Base-by-base conservation (phyloP, 352 stramenopile species). In the Phytophthora cryptogea region DNA sequence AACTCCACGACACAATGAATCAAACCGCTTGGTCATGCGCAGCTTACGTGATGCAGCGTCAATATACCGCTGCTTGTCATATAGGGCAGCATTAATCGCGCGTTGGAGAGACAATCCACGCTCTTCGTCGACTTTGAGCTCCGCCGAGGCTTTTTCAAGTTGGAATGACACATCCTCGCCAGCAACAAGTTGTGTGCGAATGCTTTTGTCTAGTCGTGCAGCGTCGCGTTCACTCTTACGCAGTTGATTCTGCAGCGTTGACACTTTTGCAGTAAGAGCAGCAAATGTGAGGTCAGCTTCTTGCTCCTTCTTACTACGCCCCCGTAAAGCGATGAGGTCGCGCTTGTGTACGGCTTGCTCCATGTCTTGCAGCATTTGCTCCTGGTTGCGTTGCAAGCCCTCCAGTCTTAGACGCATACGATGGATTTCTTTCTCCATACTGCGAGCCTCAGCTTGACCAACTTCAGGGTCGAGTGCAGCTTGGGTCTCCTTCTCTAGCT, bases 401-500 rank as follows among this genome's bases (percentile, higher is more conserved):
- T 97, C 93, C n/a, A 98, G 78, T 2, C 90, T 79, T 48, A 98
- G 65, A 17, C 89, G 85, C 96, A 99, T 98, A 46, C 93, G 86
- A 68, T 98, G 90, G 42, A 98, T 98, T 73, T 98, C 95, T 50
- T 96, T 96, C 66, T 98, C 89, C 94, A 99, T 98, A 37, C 74
- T 86, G 30, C 86, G 82, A 13, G 90, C 89, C 63, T 98, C 94
- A 2, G 83, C 80, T 45, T 96, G 88, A 27, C 94, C 94, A 36
- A 97, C 89, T 37, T 93, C 89, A 7, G 93, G 95, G 62, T 98
- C 92, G 11, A 99, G 68, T 8, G 93, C 90, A 16, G 86, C 90
- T 65, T 98, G 91, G 0, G 95, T 98, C 70, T 98, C 94, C 54
- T 97, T 97, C 66, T 99, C 96, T 0, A 98, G 68, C 68, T 98